These are phyloP conservation scores for Leucoagaricus sp. DNA, from an alignment of 1,284 basidiomycete species.

Conservation along the genomic window DNA sequence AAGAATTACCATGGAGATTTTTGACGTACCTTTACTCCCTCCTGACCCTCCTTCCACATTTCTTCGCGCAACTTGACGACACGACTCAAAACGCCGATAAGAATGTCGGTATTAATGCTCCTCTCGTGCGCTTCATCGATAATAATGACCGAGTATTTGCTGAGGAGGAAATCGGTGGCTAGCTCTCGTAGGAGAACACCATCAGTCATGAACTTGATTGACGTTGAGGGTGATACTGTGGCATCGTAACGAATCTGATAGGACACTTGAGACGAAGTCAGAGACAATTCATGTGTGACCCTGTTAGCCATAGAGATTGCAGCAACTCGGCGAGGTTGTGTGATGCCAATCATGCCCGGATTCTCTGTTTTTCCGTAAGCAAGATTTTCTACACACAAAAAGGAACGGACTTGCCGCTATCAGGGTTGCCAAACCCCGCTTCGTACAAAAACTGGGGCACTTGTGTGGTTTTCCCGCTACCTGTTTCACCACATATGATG, in stretches of 20 bases:
- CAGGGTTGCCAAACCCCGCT: constrained; percentile 88
- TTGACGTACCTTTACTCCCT: constrained; percentile 57
- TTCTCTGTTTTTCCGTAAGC: constrained; percentile 64
- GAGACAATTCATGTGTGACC: constrained; percentile 85
- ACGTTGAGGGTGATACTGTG: constrained; percentile 85
- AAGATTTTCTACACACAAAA: background rate
- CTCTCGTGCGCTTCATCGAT: constrained; percentile 99
- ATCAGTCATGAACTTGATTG: constrained; percentile 99
- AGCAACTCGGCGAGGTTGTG: constrained; percentile 96
- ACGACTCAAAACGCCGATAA: constrained; percentile 94
- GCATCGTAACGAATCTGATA: constrained; percentile 98
- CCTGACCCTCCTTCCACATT: constrained; percentile 79
- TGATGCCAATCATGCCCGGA: constrained; percentile 97
- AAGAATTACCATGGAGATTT: background rate
- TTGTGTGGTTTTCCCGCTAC: constrained; percentile 98
- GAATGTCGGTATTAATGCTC: constrained; percentile 97
- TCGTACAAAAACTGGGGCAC: constrained; percentile 97
- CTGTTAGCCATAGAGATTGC: constrained; percentile 95
- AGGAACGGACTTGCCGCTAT: constrained; percentile 61
- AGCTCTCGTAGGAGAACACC: constrained; percentile 95
- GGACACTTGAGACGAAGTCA: constrained; percentile 82
- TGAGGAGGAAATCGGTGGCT: constrained; percentile 87
- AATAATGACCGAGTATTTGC: constrained; percentile 91
- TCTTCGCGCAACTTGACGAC: constrained; percentile 88
- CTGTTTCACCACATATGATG: constrained; percentile 96